Percentiles rank a stretch among this genome's conserved stretches.
These are phyloP conservation scores for Leccinum idahoense DNA, from an alignment of 1,284 basidiomycete genomes.

Conservation along the genomic window DNA sequence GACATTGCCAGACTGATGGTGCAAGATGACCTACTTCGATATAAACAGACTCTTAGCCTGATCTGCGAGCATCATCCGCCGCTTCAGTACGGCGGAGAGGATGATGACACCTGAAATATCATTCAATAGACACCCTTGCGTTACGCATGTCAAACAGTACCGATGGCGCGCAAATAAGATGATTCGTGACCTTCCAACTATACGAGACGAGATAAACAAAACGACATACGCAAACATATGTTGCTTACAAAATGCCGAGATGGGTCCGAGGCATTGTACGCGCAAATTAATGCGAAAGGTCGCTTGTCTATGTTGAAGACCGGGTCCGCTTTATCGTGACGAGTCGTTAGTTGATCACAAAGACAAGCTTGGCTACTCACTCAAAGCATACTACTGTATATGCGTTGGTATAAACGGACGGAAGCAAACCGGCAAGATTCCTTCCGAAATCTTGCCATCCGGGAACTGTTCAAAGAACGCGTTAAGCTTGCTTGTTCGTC, in stretches of 20 bases:
- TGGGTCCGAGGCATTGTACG: constrained; percentile 80
- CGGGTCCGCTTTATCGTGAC: constrained; percentile 61
- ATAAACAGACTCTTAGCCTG: constrained; percentile 90
- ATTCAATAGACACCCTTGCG: constrained; percentile 10
- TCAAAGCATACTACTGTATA: constrained; percentile 83
- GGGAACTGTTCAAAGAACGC: constrained; percentile 74
- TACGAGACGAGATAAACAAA: constrained; percentile 4
- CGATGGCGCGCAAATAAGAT: constrained; percentile 86
- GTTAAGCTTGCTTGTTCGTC: constrained; percentile 72
- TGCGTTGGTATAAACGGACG: constrained; percentile 73
- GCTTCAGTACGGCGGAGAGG: constrained; percentile 87
- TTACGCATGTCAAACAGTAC: constrained; percentile 30
- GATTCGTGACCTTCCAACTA: constrained; percentile 89
- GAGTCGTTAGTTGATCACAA: constrained; percentile 2
- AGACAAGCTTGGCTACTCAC: constrained; percentile 38
- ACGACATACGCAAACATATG: background rate
- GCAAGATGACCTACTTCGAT: constrained; percentile 60
- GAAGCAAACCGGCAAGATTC: constrained; percentile 73
- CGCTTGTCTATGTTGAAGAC: constrained; percentile 93
- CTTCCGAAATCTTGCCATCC: constrained; percentile 82
- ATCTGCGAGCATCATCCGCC: constrained; percentile 91
- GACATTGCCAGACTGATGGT: background rate
- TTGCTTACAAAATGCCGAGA: constrained; percentile 70
- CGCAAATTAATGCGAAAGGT: constrained; percentile 89
- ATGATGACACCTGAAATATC: constrained; percentile 76